Base-by-base conservation (phyloP, 371 early-diverging fungal species). In the Mortierella sp. region DNA sequence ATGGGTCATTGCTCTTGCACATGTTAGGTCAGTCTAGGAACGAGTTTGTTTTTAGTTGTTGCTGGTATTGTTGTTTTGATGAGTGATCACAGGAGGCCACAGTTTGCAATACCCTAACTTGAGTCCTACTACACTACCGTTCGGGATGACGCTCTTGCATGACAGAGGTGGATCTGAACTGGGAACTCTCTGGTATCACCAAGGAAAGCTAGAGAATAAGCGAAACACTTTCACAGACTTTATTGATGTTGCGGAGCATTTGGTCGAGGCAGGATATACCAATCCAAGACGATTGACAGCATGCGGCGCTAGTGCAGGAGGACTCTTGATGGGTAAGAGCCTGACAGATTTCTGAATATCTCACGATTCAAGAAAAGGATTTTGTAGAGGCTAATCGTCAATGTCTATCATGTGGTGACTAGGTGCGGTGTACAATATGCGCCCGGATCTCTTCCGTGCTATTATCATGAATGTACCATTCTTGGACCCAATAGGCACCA, bases 391-490 rank as follows among this genome's bases (percentile, higher is more conserved):
- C 29, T 43, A 21, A 6, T 19, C 37, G 9, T 37, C 3, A 3
- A 37, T 37, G 5, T 60, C 15, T 64, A 62, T 53, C 25, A 9
- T 48, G 37, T 44, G 5, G 50, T 55, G 37, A 52, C 61, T 74
- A 73, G 92, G 89, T 15, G 90, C 92, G 1, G 91, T 90, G 64
- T 68, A 89, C 23, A 92, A 94, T 73, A 88, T 84, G 74, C 70
- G 89, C 25, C 93, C 93, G 57, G 94, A 94, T 60, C 76, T 93
- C 5, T 95, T 93, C 72, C 87, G 91, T 12, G 94, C 94, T 0
- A 85, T 94, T 4, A 83, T 94, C 18, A 81, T 95, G 25, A 88
- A 91, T n/a, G 94, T 93, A 0, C 96, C 97, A 0, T 96, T 96
- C 83, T 84, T 95, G 7, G 96, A 95, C 62, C 94, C 94, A 15